These are phyloP conservation scores for Populus trichocarpa DNA, from an alignment of 441 rosid genomes.

Conservation along the genomic window DNA sequence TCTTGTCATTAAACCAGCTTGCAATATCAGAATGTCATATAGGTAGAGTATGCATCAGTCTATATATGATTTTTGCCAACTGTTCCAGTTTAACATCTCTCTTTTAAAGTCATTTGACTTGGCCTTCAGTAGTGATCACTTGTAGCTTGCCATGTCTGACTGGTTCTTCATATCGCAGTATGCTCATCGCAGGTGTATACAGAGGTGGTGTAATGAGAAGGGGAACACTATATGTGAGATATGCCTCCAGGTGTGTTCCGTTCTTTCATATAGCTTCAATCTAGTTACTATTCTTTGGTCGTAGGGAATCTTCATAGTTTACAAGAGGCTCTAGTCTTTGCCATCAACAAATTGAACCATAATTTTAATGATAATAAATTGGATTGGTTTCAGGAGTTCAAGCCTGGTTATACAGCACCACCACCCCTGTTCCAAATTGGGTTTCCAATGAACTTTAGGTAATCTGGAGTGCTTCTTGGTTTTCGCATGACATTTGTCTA, in stretches of 20 bases:
- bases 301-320: not conserved
- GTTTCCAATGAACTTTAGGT: constrained; percentile 81
- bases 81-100: not conserved
- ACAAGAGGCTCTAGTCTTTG: not conserved
- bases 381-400: constrained; percentile 56
- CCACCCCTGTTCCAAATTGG: constrained; percentile 73
- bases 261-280: not conserved
- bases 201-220: constrained; percentile 90
- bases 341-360: not conserved
- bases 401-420: constrained; percentile 88
- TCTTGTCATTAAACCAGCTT: not conserved
- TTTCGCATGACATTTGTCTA: not conserved
- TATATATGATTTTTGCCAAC: not conserved
- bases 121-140: not conserved
- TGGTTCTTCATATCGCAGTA: constrained; percentile 42
- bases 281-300: not conserved
- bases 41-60: not conserved
- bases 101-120: not conserved
- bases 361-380: constrained; percentile 9
- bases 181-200: constrained; percentile 77
- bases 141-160: not conserved
- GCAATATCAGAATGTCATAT: not conserved
- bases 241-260: constrained; percentile 60
- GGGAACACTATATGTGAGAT: constrained; percentile 85
- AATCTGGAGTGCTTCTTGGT: not conserved